Evolutionary conservation across 805 yeast species (phyloP).

Genomic region (Helenozyma rhizophorensis): DNA sequence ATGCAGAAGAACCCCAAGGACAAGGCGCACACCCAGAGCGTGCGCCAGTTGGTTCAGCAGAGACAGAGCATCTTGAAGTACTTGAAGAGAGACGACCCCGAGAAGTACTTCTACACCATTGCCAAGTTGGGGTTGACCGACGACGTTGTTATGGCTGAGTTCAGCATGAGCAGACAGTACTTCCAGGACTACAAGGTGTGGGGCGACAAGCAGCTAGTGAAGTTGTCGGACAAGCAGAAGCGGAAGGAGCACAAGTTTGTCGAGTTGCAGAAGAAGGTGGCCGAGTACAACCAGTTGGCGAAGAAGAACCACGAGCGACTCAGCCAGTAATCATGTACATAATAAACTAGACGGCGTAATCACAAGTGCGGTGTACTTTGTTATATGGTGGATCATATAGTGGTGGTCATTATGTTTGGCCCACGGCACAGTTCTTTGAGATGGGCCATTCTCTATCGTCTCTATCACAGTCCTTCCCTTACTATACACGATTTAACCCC

Average conservation of each 20-base stretch:
- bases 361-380: not conserved
- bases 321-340: slow-evolving; percentile 9
- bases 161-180: slow-evolving; percentile 72
- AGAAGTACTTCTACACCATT: slow-evolving; percentile 79
- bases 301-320: slow-evolving; percentile 27
- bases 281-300: slow-evolving; percentile 35
- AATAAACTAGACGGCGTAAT: too few relatives aligned
- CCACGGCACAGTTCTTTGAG: too few relatives aligned
- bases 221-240: slow-evolving; percentile 34
- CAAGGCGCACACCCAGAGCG: slow-evolving; percentile 57
- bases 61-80: slow-evolving; percentile 82
- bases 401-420: too few relatives aligned
- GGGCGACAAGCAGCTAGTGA: slow-evolving; percentile 68
- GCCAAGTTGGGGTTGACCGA: slow-evolving; percentile 87
- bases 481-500: not conserved
- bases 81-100: slow-evolving; percentile 74
- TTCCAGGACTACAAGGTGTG: slow-evolving; percentile 74
- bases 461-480: not conserved
- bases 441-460: not conserved
- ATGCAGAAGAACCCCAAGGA: slow-evolving; percentile 67
- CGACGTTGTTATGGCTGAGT: slow-evolving; percentile 71
- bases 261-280: slow-evolving; percentile 37
- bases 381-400: too few relatives aligned
- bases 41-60: slow-evolving; percentile 82
- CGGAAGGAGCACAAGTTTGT: slow-evolving; percentile 24